Percentiles rank a stretch among this genome's conserved stretches.
These are phyloP conservation scores for Trametes versicolor DNA, from an alignment of 1,284 basidiomycete genomes.

Conservation along the genomic window DNA sequence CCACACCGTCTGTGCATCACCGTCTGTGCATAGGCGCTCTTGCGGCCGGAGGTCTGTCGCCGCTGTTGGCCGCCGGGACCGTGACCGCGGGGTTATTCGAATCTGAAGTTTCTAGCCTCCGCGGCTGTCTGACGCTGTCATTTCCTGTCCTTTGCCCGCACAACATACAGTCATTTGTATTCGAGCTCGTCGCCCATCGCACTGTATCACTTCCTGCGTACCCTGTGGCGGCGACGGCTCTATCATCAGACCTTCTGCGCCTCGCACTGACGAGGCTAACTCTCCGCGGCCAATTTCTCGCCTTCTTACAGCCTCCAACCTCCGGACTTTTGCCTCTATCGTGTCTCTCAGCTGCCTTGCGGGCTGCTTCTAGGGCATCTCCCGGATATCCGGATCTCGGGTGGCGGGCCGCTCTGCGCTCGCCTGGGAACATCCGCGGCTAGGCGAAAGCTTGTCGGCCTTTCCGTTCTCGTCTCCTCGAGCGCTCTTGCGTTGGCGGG, in stretches of 20 bases:
- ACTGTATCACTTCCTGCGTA: background rate
- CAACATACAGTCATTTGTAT: background rate
- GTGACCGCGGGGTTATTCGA: background rate
- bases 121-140: background rate
- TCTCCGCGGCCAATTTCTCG: background rate
- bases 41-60: background rate
- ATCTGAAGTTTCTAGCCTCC: constrained; percentile 1
- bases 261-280: background rate
- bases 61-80: background rate
- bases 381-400: background rate
- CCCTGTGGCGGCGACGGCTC: background rate
- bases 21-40: background rate
- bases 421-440: background rate
- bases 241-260: background rate
- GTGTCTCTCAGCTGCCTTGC: background rate
- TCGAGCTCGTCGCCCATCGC: background rate
- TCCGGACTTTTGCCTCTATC: background rate
- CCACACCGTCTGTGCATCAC: background rate
- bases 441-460: constrained; percentile 18
- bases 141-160: background rate
- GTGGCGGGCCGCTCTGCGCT: background rate
- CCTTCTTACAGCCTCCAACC: background rate
- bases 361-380: background rate
- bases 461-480: constrained; percentile 11
- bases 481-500: background rate